Base-by-base conservation (phyloP, 169 alveolate species). In the Eimeria falciformis region DNA sequence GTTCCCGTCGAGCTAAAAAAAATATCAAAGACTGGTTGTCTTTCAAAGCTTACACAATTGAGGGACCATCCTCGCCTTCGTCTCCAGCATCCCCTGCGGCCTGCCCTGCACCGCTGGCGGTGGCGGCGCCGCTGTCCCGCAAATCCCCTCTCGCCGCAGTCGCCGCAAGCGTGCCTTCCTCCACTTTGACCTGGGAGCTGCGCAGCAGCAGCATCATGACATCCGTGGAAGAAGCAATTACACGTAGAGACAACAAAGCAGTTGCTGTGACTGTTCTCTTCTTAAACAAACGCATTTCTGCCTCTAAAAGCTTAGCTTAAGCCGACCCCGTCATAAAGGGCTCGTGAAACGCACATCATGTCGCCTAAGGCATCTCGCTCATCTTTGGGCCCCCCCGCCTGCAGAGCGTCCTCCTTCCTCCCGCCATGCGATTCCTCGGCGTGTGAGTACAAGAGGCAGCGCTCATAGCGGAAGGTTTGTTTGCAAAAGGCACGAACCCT, bases 401-500 rank as follows among this genome's bases (percentile, higher is more conserved):
- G 40, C 40, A 33, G 40, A 33, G 40, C 40, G 40, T 33, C 40
- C 40, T 33, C 40, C 40, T 33, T 33, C 40, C 40, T 33, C 40
- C 40, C 40, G 40, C 40, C 40, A 33, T 33, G 40, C 21, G 43
- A 11, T 17, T 43, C 85, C 21, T 23, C 43, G 14, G 45, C 27
- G 40, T 37, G 43, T 11, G 45, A 45, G 40, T 29, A 53, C 5
- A 75, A 27, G 56, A 89, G 90, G 46, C 93, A 89, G 50, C 55
- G 83, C 40, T 89, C 93, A 21, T 56, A 77, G n/a, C 81, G 79
- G 12, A 33, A 73, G 18, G 93, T 89, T 53, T 77, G 88, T 11
- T 56, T 25, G 50, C 93, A 89, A 45, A 84, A 89, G 1, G 93
- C 93, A 45, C 90, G 33, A 11, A 89, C 86, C 29, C 93, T 89